These are phyloP conservation scores for Lasiosphaeria ovina DNA, from an alignment of 495 filamentous ascomycete genomes.

Conservation along the genomic window DNA sequence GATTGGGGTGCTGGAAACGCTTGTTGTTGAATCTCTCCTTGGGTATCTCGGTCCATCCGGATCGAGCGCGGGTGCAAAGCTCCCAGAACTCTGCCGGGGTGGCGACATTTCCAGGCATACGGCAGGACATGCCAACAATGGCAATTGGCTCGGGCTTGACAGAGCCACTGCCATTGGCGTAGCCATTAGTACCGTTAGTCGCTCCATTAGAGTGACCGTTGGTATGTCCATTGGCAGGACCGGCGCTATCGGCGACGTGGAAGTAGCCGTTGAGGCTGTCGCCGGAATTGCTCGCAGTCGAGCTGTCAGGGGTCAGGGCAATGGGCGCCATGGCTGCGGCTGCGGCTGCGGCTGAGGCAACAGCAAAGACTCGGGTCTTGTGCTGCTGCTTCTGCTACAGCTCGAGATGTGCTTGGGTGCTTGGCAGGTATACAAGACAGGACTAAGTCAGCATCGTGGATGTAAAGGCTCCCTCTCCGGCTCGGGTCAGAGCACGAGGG, in stretches of 20 bases:
- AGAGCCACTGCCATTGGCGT: conserved; percentile 17
- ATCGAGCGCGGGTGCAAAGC: conserved; percentile 57
- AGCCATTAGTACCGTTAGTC: conserved; percentile 15
- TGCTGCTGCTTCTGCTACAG: conserved; percentile 29
- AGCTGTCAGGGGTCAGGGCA: conserved; percentile 40
- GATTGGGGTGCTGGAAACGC: conserved; percentile 73
- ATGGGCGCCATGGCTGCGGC: conserved; percentile 41
- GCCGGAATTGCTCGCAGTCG: conserved; percentile 32
- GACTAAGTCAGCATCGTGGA: conserved; percentile 19
- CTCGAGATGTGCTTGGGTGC: conserved; percentile 25
- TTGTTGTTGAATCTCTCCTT: conserved; percentile 66
- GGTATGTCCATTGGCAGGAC: conserved; percentile 22
- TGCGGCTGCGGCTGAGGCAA: conserved; percentile 20
- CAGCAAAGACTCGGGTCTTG: conserved; percentile 17
- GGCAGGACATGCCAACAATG: conserved; percentile 55
- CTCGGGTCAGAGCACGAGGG: conserved; percentile 9
- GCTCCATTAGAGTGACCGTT: conserved; percentile 34
- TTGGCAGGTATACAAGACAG: conserved; percentile 21
- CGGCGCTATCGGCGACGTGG: conserved; percentile 23
- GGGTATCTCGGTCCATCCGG: conserved; percentile 60
- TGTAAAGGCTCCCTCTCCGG: conserved; percentile 11
- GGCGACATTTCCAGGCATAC: conserved; percentile 53
- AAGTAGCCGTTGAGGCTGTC: conserved; percentile 32
- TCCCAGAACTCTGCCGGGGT: conserved; percentile 59
- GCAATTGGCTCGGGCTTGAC: conserved; percentile 48